phyloP scores from a whole-genome alignment of 2,329 filamentous ascomycete genomes.

The Ceratocystis diversiconidia region DNA sequence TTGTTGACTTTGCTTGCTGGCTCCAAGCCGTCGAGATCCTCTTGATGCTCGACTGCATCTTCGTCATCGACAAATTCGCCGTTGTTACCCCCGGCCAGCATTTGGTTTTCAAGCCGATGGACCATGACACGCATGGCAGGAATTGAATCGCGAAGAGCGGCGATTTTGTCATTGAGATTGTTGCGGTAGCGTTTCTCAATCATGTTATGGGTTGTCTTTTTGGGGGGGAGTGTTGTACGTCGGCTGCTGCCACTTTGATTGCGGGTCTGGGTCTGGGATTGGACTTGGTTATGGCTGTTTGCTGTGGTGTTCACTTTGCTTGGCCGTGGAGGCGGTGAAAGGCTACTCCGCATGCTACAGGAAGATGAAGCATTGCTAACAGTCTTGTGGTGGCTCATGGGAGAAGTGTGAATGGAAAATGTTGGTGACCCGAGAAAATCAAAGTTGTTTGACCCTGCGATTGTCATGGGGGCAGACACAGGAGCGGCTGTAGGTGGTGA shows the following conservation, averaged over 20 bases:
- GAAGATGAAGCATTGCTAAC: constrained; percentile 6
- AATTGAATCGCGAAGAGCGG: constrained; percentile 59
- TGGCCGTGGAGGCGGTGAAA: constrained; percentile 7
- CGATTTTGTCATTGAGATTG: constrained; percentile 73
- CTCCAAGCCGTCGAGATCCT: constrained; percentile 24
- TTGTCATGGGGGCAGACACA: not conserved
- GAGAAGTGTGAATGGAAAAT: constrained; percentile 7
- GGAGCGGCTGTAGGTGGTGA: not conserved
- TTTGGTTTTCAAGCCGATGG: constrained; percentile 15
- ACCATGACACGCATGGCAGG: constrained; percentile 29
- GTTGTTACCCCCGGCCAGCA: constrained; percentile 18
- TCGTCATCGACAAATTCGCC: constrained; percentile 17
- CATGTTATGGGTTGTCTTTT: constrained; percentile 74
- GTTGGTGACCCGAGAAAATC: constrained; percentile 16
- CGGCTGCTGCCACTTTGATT: not conserved
- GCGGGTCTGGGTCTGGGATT: not conserved
- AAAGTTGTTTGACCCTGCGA: not conserved
- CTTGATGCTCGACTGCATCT: constrained; percentile 15
- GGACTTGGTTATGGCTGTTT: not conserved
- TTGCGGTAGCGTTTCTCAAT: constrained; percentile 75
- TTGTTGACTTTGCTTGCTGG: constrained; percentile 31
- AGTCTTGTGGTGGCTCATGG: constrained; percentile 11
- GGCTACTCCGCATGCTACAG: constrained; percentile 10
- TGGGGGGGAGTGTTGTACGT: constrained; percentile 25
- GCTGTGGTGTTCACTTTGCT: not conserved